These are phyloP conservation scores for Chrysoporthe deuterocubensis DNA, from an alignment of 2,329 filamentous ascomycete genomes.

Conservation along the genomic window DNA sequence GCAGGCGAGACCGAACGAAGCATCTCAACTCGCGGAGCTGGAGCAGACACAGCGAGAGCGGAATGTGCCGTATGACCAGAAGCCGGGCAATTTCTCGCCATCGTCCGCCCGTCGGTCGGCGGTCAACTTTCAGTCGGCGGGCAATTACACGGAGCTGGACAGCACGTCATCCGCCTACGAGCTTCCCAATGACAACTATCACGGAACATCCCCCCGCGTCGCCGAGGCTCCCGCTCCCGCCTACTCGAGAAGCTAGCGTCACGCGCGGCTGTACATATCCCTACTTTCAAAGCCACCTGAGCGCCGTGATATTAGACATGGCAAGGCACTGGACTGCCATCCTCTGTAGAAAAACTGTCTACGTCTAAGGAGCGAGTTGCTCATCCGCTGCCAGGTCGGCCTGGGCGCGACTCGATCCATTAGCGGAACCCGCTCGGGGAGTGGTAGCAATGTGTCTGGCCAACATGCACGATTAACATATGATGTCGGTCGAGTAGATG, in stretches of 20 bases:
- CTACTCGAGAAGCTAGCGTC: not conserved
- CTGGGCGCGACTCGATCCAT: not conserved
- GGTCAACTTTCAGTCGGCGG: not conserved
- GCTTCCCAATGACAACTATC: not conserved
- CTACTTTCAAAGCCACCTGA: not conserved
- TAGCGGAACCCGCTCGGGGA: not conserved
- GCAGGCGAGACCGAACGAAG: not conserved
- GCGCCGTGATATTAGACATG: not conserved
- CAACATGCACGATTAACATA: not conserved
- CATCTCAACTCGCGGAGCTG: conserved; percentile 2
- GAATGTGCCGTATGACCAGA: not conserved
- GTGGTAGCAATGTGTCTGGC: not conserved
- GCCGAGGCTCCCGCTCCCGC: not conserved
- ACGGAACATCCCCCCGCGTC: not conserved
- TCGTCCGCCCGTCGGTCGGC: too few species aligned
- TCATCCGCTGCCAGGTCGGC: not conserved
- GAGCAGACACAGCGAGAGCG: not conserved
- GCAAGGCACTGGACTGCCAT: not conserved
- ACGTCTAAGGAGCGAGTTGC: not conserved
- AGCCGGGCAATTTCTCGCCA: not conserved
- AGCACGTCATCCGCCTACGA: not conserved
- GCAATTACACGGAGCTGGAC: not conserved
- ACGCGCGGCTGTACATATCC: not conserved
- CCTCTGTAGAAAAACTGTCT: not conserved
- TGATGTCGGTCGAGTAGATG: not conserved